phyloP scores from a whole-genome alignment of 78 protist species.

The Mantamonas sphyraenae region DNA sequence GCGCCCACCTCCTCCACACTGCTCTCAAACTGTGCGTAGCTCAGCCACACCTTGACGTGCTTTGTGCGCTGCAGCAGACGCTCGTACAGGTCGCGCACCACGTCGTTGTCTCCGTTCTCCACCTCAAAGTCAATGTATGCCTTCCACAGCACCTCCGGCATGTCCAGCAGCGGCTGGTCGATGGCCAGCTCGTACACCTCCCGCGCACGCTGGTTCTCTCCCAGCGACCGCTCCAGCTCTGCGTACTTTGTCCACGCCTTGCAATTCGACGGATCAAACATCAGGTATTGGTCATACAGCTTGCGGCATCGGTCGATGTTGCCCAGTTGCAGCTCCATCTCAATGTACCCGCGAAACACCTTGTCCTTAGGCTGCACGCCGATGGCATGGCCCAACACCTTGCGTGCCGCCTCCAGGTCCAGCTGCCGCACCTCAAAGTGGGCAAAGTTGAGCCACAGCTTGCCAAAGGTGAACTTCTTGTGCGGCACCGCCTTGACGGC shows the following conservation, averaged over 20 bases:
- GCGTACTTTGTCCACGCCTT: conserved; percentile 79
- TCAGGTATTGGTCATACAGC: conserved; percentile 74
- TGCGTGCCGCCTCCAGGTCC: conserved; percentile 61
- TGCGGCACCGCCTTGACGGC: conserved; percentile 77
- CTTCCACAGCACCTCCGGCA: conserved; percentile 92
- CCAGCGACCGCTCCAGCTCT: conserved; percentile 57
- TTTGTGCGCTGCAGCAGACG: conserved; percentile 62
- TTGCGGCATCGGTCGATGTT: conserved; percentile 72
- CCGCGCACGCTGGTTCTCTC: conserved; percentile 44
- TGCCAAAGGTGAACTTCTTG: conserved; percentile 85
- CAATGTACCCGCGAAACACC: conserved; percentile 13
- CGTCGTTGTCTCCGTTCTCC: conserved; percentile 28
- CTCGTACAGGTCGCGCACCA: conserved; percentile 60
- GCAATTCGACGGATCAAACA: conserved; percentile 55
- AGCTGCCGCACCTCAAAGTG: conserved; percentile 81
- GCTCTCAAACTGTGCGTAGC: conserved; percentile 53
- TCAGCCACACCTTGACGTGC: conserved; percentile 78
- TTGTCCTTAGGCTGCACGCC: conserved; percentile 41
- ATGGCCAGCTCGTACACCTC: conserved; percentile 79
- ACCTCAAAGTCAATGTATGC: conserved; percentile 73
- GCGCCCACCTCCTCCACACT: neutral
- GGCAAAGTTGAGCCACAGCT: conserved; percentile 85
- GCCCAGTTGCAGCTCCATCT: conserved; percentile 60
- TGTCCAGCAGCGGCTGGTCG: conserved; percentile 77
- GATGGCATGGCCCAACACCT: conserved; percentile 48